A percentile compares a stretch with the other conserved stretches of the same genome.
These are phyloP conservation scores for Capsella bursapastoris DNA, from an alignment of 345 rosid genomes.

Conservation along the genomic window DNA sequence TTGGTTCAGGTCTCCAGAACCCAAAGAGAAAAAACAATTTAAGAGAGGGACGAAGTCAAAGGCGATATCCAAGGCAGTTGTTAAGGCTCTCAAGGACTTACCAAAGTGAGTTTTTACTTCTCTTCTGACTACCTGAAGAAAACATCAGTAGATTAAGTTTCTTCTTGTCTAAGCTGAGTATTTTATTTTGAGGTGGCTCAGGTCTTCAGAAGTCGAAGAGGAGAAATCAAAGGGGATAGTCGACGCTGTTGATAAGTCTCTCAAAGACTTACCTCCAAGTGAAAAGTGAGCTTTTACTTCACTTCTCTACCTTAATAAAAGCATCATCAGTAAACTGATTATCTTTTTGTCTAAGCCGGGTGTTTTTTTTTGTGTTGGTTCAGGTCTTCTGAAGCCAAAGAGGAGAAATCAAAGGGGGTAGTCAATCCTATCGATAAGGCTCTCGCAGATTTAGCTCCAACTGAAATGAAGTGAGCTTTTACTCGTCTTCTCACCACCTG, in stretches of 20 bases:
- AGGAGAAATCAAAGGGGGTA: background rate
- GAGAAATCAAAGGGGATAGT: background rate
- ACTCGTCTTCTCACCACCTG: background rate
- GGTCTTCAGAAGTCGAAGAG: background rate
- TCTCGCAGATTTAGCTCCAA: background rate
- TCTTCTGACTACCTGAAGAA: background rate
- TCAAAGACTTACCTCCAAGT: conserved; percentile 8
- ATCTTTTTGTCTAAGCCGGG: background rate
- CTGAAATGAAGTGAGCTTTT: background rate
- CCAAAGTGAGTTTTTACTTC: background rate
- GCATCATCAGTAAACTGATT: background rate
- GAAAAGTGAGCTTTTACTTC: conserved; percentile 11
- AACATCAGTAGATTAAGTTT: background rate
- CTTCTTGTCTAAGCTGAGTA: background rate
- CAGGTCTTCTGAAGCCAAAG: background rate
- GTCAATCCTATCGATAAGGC: background rate
- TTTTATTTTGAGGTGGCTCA: background rate
- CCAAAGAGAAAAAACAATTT: background rate
- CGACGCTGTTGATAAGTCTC: background rate
- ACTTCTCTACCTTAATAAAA: background rate
- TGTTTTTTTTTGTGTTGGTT: background rate
- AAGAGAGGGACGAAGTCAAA: background rate
- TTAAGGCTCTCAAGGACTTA: background rate
- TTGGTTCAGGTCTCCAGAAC: conserved; percentile 12
- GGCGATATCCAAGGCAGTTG: background rate